Evolutionary conservation across 805 yeast genomes (phyloP).

Genomic region (Kuraishia ogatae): DNA sequence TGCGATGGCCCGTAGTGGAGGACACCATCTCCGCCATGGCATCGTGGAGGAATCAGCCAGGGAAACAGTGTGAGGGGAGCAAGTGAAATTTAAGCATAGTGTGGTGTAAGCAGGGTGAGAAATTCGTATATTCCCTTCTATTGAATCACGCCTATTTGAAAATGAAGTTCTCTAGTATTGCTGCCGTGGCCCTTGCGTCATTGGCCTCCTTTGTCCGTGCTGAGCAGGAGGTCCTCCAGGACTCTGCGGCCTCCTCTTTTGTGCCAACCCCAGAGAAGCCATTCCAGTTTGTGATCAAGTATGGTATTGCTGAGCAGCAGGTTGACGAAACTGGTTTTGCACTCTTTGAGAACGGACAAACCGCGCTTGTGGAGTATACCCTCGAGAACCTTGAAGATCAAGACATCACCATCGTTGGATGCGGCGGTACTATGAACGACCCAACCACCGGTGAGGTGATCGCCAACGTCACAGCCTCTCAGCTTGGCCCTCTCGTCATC

Average conservation of each 20-base stretch:
- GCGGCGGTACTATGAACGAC: constrained; percentile 56
- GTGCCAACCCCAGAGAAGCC: constrained; percentile 27
- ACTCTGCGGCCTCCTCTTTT: constrained; percentile 12
- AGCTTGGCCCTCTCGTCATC: constrained; percentile 51
- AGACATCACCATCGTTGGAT: constrained; percentile 49
- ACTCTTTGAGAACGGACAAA: constrained; percentile 40
- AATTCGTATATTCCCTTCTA: background rate
- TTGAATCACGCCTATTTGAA: background rate
- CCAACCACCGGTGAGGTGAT: constrained; percentile 40
- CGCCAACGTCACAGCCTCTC: constrained; percentile 58
- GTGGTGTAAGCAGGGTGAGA: background rate
- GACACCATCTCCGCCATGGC: no score
- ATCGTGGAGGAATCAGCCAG: no score
- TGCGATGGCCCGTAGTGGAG: background rate
- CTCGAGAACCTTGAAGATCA: constrained; percentile 45
- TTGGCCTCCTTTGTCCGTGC: constrained; percentile 7
- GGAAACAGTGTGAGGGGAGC: no score
- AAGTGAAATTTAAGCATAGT: background rate
- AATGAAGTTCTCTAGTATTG: constrained; percentile 14
- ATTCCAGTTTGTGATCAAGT: constrained; percentile 39
- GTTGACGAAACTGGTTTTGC: constrained; percentile 30
- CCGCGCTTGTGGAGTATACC: constrained; percentile 39
- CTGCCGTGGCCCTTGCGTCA: constrained; percentile 7
- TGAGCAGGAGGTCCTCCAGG: background rate
- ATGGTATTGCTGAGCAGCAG: constrained; percentile 37